Evolutionary conservation across 805 yeast genomes (phyloP).

Genomic region (Yarrowia alimentaria): DNA sequence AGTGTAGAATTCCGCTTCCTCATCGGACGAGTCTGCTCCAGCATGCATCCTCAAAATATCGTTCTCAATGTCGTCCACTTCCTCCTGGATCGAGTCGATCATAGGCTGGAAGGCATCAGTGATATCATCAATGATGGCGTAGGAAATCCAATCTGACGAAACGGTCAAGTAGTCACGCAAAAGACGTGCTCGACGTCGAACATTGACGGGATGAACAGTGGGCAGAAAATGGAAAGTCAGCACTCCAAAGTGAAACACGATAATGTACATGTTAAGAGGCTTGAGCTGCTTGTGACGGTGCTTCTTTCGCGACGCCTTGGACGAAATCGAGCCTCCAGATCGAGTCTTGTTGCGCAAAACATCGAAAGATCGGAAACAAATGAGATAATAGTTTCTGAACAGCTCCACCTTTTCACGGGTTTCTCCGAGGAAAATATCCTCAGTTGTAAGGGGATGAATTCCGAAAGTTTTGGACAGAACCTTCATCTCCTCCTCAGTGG

Average conservation of each 20-base stretch:
- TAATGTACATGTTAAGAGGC: conserved; percentile 88
- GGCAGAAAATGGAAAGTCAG: conserved; percentile 91
- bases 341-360: conserved; percentile 45
- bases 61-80: conserved; percentile 92
- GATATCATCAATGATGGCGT: conserved; percentile 93
- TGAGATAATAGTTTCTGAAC: conserved; percentile 84
- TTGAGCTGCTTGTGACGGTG: conserved; percentile 50
- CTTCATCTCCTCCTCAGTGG: conserved; percentile 96
- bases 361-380: conserved; percentile 83
- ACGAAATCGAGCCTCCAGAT: no score
- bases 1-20: conserved; percentile 41
- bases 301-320: conserved; percentile 80
- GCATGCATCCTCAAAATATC: conserved; percentile 85
- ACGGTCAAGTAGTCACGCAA: conserved; percentile 85
- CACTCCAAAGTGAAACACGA: conserved; percentile 88
- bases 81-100: conserved; percentile 91
- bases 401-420: conserved; percentile 93
- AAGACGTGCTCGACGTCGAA: conserved; percentile 86
- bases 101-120: conserved; percentile 97
- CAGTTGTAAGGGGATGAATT: conserved; percentile 94
- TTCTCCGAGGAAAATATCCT: conserved; percentile 89
- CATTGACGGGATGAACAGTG: conserved; percentile 95
- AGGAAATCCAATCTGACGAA: conserved; percentile 94
- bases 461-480: conserved; percentile 86
- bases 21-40: conserved; percentile 50